Percentiles rank a stretch among this genome's conserved stretches.
Conservation (phyloP, 1,139 yeast genomes). For the Yamadazyma conglobata region DNA sequence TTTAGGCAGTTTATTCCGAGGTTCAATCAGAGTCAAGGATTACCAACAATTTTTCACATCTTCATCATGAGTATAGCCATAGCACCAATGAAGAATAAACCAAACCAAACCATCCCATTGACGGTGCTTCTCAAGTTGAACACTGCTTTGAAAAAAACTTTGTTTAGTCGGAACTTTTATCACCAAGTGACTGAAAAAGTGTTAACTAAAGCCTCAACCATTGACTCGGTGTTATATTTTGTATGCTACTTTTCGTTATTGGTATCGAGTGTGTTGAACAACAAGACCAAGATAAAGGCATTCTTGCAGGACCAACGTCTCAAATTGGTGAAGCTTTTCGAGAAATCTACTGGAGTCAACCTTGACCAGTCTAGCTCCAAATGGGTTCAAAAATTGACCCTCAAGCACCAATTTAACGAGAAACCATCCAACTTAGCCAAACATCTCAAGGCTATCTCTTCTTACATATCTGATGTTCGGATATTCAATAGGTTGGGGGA, state of each 20-base stretch:
- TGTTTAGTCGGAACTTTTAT: slow-evolving; percentile 38
- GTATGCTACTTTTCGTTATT: slow-evolving; percentile 43
- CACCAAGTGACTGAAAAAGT: slow-evolving; percentile 42
- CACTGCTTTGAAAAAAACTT: slow-evolving; percentile 20
- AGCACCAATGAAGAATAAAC: slow-evolving; percentile 15
- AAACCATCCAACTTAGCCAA: slow-evolving; percentile 29
- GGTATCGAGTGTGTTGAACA: slow-evolving; percentile 38
- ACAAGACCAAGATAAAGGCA: slow-evolving; percentile 30
- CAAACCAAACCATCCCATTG: slow-evolving; percentile 11
- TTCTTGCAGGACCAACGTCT: slow-evolving; percentile 29
- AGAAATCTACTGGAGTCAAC: slow-evolving; percentile 16
- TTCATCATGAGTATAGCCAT: slow-evolving; percentile 16
- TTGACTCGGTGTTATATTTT: slow-evolving; percentile 42
- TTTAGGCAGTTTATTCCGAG: slow-evolving; percentile 8
- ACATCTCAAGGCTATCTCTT: slow-evolving; percentile 40
- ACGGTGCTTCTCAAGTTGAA: slow-evolving; percentile 21
- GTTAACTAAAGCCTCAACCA: slow-evolving; percentile 31
- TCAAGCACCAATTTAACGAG: slow-evolving; percentile 5
- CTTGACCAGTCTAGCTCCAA: slow-evolving; percentile 18
- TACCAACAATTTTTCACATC: slow-evolving; percentile 1
- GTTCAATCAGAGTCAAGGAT: slow-evolving; percentile 2
- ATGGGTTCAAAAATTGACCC: slow-evolving; percentile 8
- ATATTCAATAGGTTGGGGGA: slow-evolving; percentile 55
- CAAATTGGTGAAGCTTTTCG: slow-evolving; percentile 20
- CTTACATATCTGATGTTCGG: slow-evolving; percentile 50